Conservation (phyloP, 148 eudicot species). For the Fallopia convolvulus region DNA sequence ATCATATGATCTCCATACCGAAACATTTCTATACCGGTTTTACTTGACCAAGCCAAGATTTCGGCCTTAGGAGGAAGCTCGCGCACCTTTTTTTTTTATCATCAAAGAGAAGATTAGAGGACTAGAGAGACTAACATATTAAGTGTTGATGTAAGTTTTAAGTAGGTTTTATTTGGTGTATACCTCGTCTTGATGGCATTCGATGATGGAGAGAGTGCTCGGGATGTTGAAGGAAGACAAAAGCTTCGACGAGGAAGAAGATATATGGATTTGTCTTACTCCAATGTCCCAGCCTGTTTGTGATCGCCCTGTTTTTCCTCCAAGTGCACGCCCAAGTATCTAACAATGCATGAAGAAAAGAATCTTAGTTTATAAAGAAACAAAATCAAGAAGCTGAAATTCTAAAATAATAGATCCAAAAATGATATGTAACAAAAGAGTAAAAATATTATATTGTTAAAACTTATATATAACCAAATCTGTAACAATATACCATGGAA, state of each 20-base stretch:
- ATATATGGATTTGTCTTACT: constrained; percentile 31
- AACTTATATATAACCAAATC: neutral
- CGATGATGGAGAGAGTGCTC: constrained; percentile 42
- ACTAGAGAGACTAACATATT: neutral
- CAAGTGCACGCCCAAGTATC: constrained; percentile 66
- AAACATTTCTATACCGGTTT: constrained; percentile 77
- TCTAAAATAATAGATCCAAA: neutral
- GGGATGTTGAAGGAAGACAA: constrained; percentile 39
- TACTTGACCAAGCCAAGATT: constrained; percentile 64
- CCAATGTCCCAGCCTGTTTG: constrained; percentile 86
- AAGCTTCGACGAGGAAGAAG: constrained; percentile 35
- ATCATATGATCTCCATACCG: constrained; percentile 68
- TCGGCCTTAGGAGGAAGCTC: constrained; percentile 83
- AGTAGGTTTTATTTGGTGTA: neutral
- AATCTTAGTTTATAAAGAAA: too few relatives aligned
- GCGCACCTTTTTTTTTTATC: constrained; percentile 28
- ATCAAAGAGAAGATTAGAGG: neutral
- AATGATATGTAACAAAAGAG: too few relatives aligned
- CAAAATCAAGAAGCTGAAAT: neutral
- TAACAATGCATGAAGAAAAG: constrained; percentile 6
- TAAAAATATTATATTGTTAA: too few relatives aligned
- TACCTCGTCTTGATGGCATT: constrained; percentile 90
- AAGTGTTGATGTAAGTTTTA: neutral
- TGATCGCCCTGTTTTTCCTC: constrained; percentile 57
- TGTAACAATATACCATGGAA: neutral